Evolutionary conservation across 257 asterid species (phyloP), one percentile per base, ranked within the genome.

Genomic region (Solanum lycopersicoides): DNA sequence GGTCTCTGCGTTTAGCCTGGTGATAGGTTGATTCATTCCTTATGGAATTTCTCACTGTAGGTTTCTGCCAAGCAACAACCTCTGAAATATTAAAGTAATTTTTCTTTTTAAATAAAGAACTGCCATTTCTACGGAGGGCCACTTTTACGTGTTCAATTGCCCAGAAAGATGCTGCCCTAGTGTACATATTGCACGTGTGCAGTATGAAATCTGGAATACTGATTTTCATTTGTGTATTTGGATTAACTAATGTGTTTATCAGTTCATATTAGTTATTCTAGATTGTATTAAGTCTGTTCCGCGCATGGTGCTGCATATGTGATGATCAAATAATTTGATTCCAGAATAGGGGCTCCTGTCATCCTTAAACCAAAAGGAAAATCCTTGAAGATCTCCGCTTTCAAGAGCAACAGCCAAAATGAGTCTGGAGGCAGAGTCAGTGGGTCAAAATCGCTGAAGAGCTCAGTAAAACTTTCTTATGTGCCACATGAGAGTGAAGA

Each of bases 401-500:
- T 95, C 91, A 95, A 93, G 92, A 94, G 96, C 89, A 90, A 89
- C 90, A 89, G 86, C 84, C 96, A 92, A 72, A 91, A 87, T 88
- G 97, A 95, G 89, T 86, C 94, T 12, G 93, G 93, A 76, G 91
- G 93, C 92, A 92, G 92, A 87, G 88, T 90, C 74, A 92, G 91
- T 90, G 95, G 94, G 53, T 93, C 96, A 35, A 95, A 93, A 83
- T 91, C 95, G 50, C 88, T 88, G 90, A 93, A 93, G 82, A 93
- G 91, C 23, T 91, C 94, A 69, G 91, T 93, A 66, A 92, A 92
- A 83, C 91, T 95, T 90, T 90, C 98, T 86, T 94, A 91, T 92
- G 91, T 92, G 87, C 94, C 94, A 84, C 93, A 93, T 84, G 95
- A 94, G 88, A 89, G 93, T 86, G 95, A 95, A 88, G 95, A 92